Evolutionary conservation across 2,329 filamentous ascomycete genomes (phyloP).

Genomic region (Pestalotiopsis sp.): DNA sequence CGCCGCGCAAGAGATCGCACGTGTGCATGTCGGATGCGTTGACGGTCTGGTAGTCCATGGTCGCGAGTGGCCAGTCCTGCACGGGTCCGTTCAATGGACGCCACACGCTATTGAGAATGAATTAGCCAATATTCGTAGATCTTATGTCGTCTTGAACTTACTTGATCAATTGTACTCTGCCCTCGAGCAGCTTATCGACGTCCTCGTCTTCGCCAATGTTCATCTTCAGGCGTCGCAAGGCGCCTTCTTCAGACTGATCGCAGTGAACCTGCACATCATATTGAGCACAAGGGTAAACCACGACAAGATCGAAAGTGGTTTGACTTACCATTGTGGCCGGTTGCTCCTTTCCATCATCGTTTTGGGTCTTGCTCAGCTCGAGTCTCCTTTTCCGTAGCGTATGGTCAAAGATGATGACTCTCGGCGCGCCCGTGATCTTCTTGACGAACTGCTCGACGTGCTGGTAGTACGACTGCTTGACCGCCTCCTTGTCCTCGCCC

Average conservation of each 20-base stretch:
- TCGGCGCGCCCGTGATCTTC: conserved; percentile 11
- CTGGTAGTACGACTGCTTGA: conserved; percentile 11
- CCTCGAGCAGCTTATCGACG: not conserved
- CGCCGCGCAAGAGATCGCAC: conserved; percentile 12
- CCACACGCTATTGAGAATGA: conserved; percentile 13
- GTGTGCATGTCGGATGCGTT: conserved; percentile 13
- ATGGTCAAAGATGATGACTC: conserved; percentile 17
- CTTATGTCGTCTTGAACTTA: not conserved
- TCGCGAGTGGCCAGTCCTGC: conserved; percentile 14
- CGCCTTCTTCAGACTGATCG: not conserved
- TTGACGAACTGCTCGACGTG: conserved; percentile 13
- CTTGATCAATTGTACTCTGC: conserved; percentile 4
- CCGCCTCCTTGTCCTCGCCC: not conserved
- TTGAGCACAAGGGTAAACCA: not conserved
- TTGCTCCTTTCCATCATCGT: conserved; percentile 14
- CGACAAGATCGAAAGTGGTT: not conserved
- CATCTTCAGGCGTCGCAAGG: not conserved
- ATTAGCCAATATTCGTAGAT: not conserved
- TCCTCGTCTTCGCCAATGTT: not conserved
- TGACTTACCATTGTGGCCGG: conserved; percentile 15
- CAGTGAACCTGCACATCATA: not conserved
- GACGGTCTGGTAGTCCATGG: conserved; percentile 15
- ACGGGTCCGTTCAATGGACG: conserved; percentile 15
- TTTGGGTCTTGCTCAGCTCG: not conserved
- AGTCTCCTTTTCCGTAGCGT: conserved; percentile 12